Evolutionary conservation across 306 rosid genomes (phyloP).

Genomic region (Spatholobus suberectus): DNA sequence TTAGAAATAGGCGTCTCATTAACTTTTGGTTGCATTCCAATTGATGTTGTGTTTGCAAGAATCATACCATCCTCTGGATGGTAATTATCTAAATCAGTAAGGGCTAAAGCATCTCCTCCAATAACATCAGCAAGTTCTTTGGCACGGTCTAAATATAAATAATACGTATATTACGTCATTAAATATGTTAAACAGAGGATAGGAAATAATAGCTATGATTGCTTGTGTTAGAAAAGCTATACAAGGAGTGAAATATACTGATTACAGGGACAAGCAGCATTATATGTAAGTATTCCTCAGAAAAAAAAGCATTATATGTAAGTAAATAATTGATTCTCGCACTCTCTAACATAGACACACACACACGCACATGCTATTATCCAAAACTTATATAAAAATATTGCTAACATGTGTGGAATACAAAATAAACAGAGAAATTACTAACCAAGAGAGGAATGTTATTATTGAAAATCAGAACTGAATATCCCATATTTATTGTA

Average conservation of each 20-base stretch:
- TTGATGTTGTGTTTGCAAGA: conserved; percentile 92
- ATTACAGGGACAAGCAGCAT: neutral
- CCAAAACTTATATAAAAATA: neutral
- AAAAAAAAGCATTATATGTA: too few relatives aligned
- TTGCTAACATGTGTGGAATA: too few relatives aligned
- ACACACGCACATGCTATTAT: neutral
- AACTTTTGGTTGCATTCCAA: conserved; percentile 95
- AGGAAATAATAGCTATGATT: conserved; percentile 13
- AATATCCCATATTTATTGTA: too few relatives aligned
- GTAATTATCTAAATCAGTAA: conserved; percentile 72
- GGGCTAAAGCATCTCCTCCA: conserved; percentile 86
- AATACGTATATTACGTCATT: conserved; percentile 38
- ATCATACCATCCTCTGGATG: conserved; percentile 91
- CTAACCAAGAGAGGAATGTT: too few relatives aligned
- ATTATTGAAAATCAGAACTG: too few relatives aligned
- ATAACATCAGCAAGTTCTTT: conserved; percentile 76
- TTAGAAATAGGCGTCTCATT: conserved; percentile 85
- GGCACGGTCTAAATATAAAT: conserved; percentile 71
- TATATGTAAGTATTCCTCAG: neutral
- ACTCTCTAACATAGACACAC: neutral
- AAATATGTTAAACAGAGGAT: conserved; percentile 11
- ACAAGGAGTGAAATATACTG: conserved; percentile 19
- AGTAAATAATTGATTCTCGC: neutral
- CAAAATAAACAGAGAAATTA: too few relatives aligned
- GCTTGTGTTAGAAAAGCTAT: conserved; percentile 33